A percentile compares a stretch with the other conserved stretches of the same genome.
These are phyloP conservation scores for Pythium utonaiense DNA, from an alignment of 352 stramenopile species.

Conservation along the genomic window DNA sequence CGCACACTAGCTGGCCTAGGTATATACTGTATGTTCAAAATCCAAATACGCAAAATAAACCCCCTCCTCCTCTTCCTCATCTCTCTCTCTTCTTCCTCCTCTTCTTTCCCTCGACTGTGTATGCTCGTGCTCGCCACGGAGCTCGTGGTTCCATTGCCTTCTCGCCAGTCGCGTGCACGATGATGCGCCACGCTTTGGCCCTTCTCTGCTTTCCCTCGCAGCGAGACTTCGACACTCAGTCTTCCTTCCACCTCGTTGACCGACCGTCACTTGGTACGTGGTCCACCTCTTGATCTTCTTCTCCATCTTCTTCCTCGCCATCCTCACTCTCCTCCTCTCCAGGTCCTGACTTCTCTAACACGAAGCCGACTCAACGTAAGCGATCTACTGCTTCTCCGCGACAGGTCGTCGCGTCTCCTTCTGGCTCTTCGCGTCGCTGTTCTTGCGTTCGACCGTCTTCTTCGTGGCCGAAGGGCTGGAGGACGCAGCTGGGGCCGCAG, in stretches of 20 bases:
- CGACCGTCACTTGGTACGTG: background rate
- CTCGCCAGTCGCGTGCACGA: no score
- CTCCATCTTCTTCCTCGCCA: constrained; percentile 1
- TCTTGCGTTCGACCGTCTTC: constrained; percentile 25
- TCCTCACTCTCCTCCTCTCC: constrained; percentile 14
- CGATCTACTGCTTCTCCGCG: constrained; percentile 39
- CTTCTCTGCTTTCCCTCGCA: background rate
- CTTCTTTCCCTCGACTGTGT: background rate
- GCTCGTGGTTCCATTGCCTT: background rate
- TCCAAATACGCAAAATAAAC: constrained; percentile 22
- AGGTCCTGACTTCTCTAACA: constrained; percentile 18
- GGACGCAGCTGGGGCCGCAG: constrained; percentile 5
- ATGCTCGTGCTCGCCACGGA: background rate
- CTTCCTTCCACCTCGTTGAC: constrained; percentile 8
- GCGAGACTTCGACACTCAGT: background rate
- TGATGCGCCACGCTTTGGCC: no score
- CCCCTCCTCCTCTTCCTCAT: background rate
- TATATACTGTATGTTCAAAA: constrained; percentile 27
- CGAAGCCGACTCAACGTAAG: background rate
- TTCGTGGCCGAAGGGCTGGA: constrained; percentile 15
- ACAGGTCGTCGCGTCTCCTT: constrained; percentile 27
- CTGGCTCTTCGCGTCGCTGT: constrained; percentile 20
- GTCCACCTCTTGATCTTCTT: constrained; percentile 2
- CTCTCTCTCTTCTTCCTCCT: background rate
- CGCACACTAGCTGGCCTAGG: constrained; percentile 4